Evolutionary conservation across 352 stramenopile genomes (phyloP).

Genomic region (Phytophthora aleatoria): DNA sequence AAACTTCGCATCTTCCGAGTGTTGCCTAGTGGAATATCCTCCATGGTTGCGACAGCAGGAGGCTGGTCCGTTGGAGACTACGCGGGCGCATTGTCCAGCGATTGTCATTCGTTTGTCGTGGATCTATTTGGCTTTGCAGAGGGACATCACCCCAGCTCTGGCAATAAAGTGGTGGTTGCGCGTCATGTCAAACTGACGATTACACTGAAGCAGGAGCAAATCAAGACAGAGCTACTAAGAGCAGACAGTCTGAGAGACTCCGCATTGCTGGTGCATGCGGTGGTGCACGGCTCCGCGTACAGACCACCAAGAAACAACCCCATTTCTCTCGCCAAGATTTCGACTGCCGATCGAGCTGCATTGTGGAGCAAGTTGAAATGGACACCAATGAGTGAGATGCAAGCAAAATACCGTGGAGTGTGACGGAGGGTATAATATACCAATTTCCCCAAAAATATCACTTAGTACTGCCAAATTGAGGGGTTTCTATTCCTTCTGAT

Average conservation of each 20-base stretch:
- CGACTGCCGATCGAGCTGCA: neutral
- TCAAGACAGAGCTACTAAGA: neutral
- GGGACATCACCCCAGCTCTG: neutral
- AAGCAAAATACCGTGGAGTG: neutral
- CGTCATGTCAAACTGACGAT: neutral
- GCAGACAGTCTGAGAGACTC: neutral
- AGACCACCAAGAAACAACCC: neutral
- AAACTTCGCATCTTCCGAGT: conserved; percentile 18
- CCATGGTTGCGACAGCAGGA: conserved; percentile 6
- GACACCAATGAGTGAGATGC: neutral
- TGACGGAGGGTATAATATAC: no score
- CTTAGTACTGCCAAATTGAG: no score
- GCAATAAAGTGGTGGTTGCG: neutral
- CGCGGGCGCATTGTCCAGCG: neutral
- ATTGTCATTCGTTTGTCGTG: neutral
- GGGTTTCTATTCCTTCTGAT: no score
- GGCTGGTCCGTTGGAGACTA: conserved; percentile 21
- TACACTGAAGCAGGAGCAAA: neutral
- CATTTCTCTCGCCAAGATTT: neutral
- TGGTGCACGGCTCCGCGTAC: neutral
- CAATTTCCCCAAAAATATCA: no score
- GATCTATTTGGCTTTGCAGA: neutral
- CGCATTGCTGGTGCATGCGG: neutral
- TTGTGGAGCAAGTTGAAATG: neutral
- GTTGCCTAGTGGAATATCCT: conserved; percentile 25